Conservation (phyloP, 208 protist species). For the Trypanosomatidae sp. region DNA sequence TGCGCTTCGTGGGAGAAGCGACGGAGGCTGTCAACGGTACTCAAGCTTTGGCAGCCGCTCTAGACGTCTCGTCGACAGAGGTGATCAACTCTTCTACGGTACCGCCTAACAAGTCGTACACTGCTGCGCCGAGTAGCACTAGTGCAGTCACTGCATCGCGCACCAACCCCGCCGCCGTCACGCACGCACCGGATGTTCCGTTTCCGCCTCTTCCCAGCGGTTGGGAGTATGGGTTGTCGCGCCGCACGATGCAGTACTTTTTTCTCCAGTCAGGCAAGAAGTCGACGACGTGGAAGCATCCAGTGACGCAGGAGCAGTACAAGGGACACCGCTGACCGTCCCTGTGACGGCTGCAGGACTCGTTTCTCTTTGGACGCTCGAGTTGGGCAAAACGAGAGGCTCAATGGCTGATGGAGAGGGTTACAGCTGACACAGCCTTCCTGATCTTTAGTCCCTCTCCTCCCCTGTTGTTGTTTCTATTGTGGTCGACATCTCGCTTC, state of each 20-base stretch:
- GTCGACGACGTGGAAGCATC: slow-evolving; percentile 34
- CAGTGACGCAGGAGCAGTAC: slow-evolving; percentile 36
- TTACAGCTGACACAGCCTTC: too few species aligned
- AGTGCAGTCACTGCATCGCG: background rate
- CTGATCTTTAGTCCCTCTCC: background rate
- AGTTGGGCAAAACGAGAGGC: background rate
- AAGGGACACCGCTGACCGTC: slow-evolving; percentile 17
- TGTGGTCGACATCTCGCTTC: background rate
- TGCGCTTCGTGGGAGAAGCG: slow-evolving; percentile 10
- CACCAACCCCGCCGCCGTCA: background rate
- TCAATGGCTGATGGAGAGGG: background rate
- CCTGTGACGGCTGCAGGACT: too few species aligned
- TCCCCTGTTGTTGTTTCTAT: background rate
- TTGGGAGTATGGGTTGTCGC: slow-evolving; percentile 32
- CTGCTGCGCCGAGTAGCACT: background rate
- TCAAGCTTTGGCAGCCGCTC: background rate
- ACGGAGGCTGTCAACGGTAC: background rate
- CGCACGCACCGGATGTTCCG: slow-evolving; percentile 16
- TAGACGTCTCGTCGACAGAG: background rate
- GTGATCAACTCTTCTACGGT: background rate
- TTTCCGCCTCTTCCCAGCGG: slow-evolving; percentile 27
- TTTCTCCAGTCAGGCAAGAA: slow-evolving; percentile 34
- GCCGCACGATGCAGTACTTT: slow-evolving; percentile 37
- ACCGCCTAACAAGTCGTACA: background rate
- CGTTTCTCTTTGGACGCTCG: background rate